These are phyloP conservation scores for Boletus mariae DNA, from an alignment of 1,284 basidiomycete species.

Conservation along the genomic window DNA sequence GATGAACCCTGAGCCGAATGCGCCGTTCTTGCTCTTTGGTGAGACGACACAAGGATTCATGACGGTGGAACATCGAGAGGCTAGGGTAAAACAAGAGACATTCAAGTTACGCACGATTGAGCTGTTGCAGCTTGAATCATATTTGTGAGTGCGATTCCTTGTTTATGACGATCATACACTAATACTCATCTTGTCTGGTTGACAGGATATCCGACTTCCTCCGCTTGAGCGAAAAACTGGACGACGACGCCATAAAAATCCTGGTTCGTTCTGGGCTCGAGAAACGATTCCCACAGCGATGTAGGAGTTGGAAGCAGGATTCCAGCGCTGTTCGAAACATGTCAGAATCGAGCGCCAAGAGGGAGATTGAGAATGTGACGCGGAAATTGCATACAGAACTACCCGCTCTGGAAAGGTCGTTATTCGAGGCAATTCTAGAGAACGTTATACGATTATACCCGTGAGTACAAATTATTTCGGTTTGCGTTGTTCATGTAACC, in stretches of 20 bases:
- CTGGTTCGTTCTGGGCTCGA: constrained; percentile 33
- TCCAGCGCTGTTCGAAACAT: constrained; percentile 1
- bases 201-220: constrained; percentile 28
- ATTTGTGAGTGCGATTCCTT: constrained; percentile 15
- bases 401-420: constrained; percentile 5
- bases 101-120: constrained; percentile 1
- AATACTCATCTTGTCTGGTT: background rate
- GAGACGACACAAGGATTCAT: constrained; percentile 37
- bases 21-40: constrained; percentile 33
- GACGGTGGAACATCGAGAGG: constrained; percentile 24
- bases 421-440: constrained; percentile 28
- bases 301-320: constrained; percentile 23
- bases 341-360: background rate
- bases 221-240: constrained; percentile 25
- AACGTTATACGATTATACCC: constrained; percentile 20
- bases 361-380: background rate
- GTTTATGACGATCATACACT: background rate
- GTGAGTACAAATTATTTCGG: constrained; percentile 15
- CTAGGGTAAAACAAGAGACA: constrained; percentile 1
- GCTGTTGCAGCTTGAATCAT: constrained; percentile 12
- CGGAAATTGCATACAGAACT: constrained; percentile 6
- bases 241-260: constrained; percentile 27
- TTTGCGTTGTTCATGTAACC: background rate
- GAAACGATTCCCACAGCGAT: constrained; percentile 22
- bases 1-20: constrained; percentile 8